Percentiles rank a stretch among this genome's conserved stretches.
Conservation (phyloP, 129 eudicot species). For the Smallanthus sonchifolius region DNA sequence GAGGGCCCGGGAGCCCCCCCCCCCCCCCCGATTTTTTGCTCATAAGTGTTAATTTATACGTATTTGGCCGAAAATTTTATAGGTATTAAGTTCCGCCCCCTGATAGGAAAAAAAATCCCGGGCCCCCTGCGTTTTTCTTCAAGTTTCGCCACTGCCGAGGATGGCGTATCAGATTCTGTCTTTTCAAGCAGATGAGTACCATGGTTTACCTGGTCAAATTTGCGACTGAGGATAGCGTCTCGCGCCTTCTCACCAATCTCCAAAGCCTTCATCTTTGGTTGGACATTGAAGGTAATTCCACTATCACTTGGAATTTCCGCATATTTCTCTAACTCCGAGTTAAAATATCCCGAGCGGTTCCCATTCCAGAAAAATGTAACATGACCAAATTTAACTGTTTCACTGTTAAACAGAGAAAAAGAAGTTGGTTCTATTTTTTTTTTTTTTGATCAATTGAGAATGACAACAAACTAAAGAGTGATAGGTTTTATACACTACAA, state of each 20-base stretch:
- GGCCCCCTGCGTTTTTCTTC: too few relatives aligned
- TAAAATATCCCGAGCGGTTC: conserved; percentile 84
- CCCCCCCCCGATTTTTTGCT: too few relatives aligned
- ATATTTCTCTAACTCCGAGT: conserved; percentile 67
- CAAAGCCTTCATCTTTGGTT: conserved; percentile 92
- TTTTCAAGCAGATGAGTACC: not conserved
- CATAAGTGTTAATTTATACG: too few relatives aligned
- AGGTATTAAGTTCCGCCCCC: too few relatives aligned
- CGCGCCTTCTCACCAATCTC: conserved; percentile 87
- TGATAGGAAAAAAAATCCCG: too few relatives aligned
- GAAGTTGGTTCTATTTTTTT: not conserved
- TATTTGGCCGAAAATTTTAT: too few relatives aligned
- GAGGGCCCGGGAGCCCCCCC: too few relatives aligned
- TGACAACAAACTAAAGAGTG: not conserved
- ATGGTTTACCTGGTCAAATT: conserved; percentile 66
- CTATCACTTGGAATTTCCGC: conserved; percentile 82
- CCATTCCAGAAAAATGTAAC: conserved; percentile 98
- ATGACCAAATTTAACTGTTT: conserved; percentile 92
- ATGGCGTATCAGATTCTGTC: not conserved
- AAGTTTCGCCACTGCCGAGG: too few relatives aligned
- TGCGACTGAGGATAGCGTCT: conserved; percentile 76
- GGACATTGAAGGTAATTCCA: conserved; percentile 76
- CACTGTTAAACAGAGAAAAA: conserved; percentile 38
- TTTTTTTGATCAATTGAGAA: not conserved
- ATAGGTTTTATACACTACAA: not conserved